Conservation (phyloP, 306 rosid genomes). For the Quercus rubra region DNA sequence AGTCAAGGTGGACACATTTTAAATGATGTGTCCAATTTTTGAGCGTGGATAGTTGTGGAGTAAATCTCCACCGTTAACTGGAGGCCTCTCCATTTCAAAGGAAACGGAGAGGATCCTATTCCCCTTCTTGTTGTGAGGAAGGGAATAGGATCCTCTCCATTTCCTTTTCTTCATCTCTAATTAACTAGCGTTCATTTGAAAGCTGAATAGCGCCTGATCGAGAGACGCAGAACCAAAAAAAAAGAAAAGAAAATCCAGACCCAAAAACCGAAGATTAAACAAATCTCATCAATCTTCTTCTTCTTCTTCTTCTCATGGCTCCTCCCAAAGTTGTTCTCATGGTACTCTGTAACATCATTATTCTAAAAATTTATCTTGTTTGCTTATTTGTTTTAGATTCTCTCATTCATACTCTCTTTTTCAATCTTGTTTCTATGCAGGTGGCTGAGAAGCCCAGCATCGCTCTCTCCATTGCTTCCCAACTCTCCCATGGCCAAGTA, state of each 20-base stretch:
- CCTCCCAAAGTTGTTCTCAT: slow-evolving; percentile 51
- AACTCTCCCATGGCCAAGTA: slow-evolving; percentile 76
- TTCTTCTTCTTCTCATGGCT: slow-evolving; percentile 23
- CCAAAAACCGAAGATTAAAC: not conserved
- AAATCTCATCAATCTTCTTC: not conserved
- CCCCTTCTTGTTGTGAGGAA: too few relatives aligned
- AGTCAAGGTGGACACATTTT: too few relatives aligned
- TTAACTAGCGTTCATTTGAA: not conserved
- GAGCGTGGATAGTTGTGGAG: too few relatives aligned
- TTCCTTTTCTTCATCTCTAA: too few relatives aligned
- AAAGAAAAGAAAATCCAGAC: not conserved
- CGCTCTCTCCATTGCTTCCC: slow-evolving; percentile 77
- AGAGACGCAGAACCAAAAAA: not conserved
- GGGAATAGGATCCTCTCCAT: too few relatives aligned
- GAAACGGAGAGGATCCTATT: too few relatives aligned
- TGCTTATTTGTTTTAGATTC: not conserved
- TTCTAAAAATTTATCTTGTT: not conserved
- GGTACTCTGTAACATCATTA: slow-evolving; percentile 16
- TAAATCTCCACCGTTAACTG: too few relatives aligned
- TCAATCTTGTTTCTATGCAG: slow-evolving; percentile 32
- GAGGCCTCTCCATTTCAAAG: too few relatives aligned
- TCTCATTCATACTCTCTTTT: not conserved
- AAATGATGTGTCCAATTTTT: too few relatives aligned
- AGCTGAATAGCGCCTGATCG: not conserved
- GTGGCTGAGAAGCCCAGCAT: slow-evolving; percentile 98